Evolutionary conservation across 1,284 basidiomycete species (phyloP).

Genomic region (Neotropicomus parvogracilis): DNA sequence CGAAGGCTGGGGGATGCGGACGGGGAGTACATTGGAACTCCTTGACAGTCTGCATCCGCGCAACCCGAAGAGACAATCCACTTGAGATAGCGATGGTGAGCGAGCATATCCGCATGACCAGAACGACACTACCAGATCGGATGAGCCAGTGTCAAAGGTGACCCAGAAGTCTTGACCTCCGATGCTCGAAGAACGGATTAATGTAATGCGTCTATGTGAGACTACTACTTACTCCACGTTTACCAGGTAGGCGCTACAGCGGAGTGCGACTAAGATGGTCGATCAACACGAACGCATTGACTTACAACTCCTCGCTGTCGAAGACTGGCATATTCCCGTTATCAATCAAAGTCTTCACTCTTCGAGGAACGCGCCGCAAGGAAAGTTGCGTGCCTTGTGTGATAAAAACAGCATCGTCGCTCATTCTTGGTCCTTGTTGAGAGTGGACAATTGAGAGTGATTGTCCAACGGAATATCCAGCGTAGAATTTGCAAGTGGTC

Average conservation of each 20-base stretch:
- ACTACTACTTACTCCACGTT: constrained; percentile 23
- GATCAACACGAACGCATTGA: constrained; percentile 2
- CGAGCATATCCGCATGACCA: background rate
- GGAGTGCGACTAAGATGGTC: background rate
- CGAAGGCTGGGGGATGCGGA: constrained; percentile 33
- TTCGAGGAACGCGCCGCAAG: constrained; percentile 25
- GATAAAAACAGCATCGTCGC: constrained; percentile 14
- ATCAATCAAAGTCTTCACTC: constrained; percentile 9
- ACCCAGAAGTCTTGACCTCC: constrained; percentile 35
- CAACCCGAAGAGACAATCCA: constrained; percentile 39
- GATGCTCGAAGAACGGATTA: constrained; percentile 16
- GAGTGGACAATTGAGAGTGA: background rate
- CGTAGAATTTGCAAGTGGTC: constrained; percentile 5
- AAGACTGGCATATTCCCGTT: constrained; percentile 17
- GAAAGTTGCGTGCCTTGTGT: constrained; percentile 25
- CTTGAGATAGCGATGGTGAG: constrained; percentile 16
- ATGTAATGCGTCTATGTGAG: background rate
- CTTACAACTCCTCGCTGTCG: constrained; percentile 33
- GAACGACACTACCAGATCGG: constrained; percentile 26
- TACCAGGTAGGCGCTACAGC: constrained; percentile 29
- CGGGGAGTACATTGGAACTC: constrained; percentile 32
- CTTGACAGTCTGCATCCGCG: constrained; percentile 32
- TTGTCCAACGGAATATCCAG: background rate
- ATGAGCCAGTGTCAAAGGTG: constrained; percentile 35
- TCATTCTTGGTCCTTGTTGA: constrained; percentile 17